Evolutionary conservation across 2,329 filamentous ascomycete genomes (phyloP), one percentile per base, ranked within the genome.

Genomic region (Apiospora sp.): DNA sequence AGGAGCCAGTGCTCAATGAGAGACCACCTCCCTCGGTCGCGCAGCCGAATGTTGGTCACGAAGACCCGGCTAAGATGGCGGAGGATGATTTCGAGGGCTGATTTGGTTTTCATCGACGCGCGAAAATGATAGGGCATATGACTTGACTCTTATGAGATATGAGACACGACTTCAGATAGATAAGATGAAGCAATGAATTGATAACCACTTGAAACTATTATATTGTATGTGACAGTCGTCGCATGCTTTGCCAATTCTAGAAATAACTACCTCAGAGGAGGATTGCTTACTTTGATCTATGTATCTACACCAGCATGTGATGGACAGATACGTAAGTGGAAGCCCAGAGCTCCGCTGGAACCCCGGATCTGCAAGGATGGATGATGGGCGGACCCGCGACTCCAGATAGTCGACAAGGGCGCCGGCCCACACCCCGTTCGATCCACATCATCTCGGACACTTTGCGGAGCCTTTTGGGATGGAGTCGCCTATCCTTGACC

Each of bases 1-100:
- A 91, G 80, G 82, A 87, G 34, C 91, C 92, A 0, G 78, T 79
- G 3, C 76, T 76, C 0, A 84, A 84, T 41, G 81, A 86, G 19
- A 84, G 87, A 0, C 84, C 85, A 3, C 82, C 85, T 2, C 86
- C 84, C 4, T 88, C 86, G 0, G 81, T 86, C 2, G 76, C 16
- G 4, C 19, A 22, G 1, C 58, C 41, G 3, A 44, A 34, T 27
- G n/a, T 34, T 22, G 67, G 44, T 24, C 27, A 34, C 14, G 41
- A 46, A 19, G 44, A 68, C 24, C 41, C 14, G 67, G 67, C 19
- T 8, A 46, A 46, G 24, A 48, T 48, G n/a, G 67, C 43, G n/a
- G 13, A 48, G 67, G 44, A 46, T 44, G 67, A 68, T 14, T 46
- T 68, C 6, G 67, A 68, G 30, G 67, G 41, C 43, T 68, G n/a